Conservation (phyloP, 169 alveolate genomes). For the Perkinsus marinus region DNA sequence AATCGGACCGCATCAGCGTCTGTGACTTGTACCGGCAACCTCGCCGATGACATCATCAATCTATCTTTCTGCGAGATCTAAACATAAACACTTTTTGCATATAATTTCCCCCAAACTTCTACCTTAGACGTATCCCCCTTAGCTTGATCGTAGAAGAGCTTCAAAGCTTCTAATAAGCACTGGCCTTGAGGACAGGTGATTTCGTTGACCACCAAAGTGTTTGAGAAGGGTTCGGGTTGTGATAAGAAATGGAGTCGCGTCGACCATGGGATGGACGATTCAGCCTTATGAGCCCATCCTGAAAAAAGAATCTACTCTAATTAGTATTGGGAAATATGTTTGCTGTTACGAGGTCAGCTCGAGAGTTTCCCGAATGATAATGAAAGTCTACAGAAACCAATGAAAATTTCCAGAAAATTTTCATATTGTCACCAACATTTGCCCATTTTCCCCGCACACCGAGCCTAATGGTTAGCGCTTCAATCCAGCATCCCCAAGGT, state of each 20-base stretch:
- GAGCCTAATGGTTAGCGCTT: too few species aligned
- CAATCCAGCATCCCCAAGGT: too few species aligned
- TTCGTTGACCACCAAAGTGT: neutral
- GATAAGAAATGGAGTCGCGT: neutral
- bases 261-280: neutral
- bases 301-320: too few species aligned
- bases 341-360: too few species aligned
- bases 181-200: neutral
- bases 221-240: neutral
- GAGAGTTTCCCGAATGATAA: too few species aligned
- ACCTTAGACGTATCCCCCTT: neutral
- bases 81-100: too few species aligned
- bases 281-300: neutral
- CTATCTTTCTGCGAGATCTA: neutral
- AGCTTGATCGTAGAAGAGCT: neutral
- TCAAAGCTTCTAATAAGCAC: neutral
- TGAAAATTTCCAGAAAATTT: too few species aligned
- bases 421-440: too few species aligned
- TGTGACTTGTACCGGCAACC: neutral
- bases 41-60: neutral
- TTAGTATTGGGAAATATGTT: too few species aligned
- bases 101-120: too few species aligned
- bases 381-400: too few species aligned
- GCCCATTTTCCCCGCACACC: too few species aligned
- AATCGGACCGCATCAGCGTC: conserved; percentile 15